These are phyloP conservation scores for Penium margaritaceum DNA, from an alignment of 139 green algal species.

Conservation along the genomic window DNA sequence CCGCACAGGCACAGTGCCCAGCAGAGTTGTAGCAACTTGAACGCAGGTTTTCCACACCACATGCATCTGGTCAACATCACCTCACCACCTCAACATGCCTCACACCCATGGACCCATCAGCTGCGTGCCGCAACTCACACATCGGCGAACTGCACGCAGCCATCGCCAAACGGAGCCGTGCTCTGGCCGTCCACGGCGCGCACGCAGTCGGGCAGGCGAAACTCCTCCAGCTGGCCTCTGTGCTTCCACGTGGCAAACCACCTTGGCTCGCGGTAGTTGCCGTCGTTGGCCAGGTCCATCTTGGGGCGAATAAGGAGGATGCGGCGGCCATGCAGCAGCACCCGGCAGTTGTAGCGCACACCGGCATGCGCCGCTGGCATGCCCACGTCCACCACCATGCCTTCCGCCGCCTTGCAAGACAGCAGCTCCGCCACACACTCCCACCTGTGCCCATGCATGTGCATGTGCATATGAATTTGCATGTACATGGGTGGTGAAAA, in stretches of 20 bases:
- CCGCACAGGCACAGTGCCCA: too few relatives aligned
- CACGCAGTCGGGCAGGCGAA: constrained; percentile 62
- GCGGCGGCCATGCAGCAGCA: constrained; percentile 67
- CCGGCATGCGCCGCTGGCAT: constrained; percentile 82
- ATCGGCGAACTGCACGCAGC: constrained; percentile 61
- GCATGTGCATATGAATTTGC: too few relatives aligned
- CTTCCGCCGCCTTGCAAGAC: constrained; percentile 56
- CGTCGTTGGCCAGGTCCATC: constrained; percentile 84
- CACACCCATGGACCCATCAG: background rate
- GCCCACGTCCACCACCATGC: constrained; percentile 82
- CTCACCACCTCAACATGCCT: background rate
- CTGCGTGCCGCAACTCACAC: constrained; percentile 29
- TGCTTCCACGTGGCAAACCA: constrained; percentile 60
- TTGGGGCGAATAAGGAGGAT: constrained; percentile 91
- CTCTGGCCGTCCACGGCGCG: constrained; percentile 57
- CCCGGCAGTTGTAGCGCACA: constrained; percentile 86
- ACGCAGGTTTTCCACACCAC: too few relatives aligned
- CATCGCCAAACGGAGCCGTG: constrained; percentile 76
- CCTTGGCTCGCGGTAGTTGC: constrained; percentile 80
- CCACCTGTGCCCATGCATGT: too few relatives aligned
- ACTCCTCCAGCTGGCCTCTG: constrained; percentile 55
- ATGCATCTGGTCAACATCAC: too few relatives aligned
- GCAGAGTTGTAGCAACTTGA: too few relatives aligned
- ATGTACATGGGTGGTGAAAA: too few relatives aligned
- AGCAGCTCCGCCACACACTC: constrained; percentile 67